Base-by-base conservation (phyloP, 371 early-diverging fungal species). In the Syncephalastrum racemosum region DNA sequence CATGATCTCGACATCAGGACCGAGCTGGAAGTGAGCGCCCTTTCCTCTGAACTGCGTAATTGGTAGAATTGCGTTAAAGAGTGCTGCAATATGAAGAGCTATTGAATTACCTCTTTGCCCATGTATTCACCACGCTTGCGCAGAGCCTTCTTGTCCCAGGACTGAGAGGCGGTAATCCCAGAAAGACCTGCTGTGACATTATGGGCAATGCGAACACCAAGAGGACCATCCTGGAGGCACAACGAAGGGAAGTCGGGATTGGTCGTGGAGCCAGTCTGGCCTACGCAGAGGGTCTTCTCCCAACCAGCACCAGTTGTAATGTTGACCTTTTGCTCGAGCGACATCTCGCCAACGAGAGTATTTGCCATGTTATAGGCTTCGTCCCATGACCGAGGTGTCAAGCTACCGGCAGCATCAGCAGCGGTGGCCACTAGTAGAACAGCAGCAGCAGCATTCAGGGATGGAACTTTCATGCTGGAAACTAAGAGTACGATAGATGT, bases 191-290 rank as follows among this genome's bases (percentile, higher is more conserved):
- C 77, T 18, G 79, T 71, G 16, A 66, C 60, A 31, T 62, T 57
- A 40, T 55, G 39, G 1, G 73, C 73, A 49, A 64, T 75, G 4
- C 80, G 77, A 23, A 83, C 51, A 41, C 85, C 87, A 4, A 75
- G 53, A n/a, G 83, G 84, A 4, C 75, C 64, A 66, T 84, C 82
- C 54, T 81, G 80, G 13, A 79, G 55, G 54, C 78, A 80, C 10
- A 77, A 18, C 54, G 79, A 79, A 19, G 78, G 77, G 59, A 84
- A 86, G 43, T 72, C 63, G 23, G 83, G 75, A 15, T 60, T 54
- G 6, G 64, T 49, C 2, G 71, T 58, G 1, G 66, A 6, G 2
- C 51, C 56, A 1, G 72, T 75, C 60, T 81, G 81, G 2, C 85
- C 87, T 1, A 81, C 79, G 51, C 81, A 80, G 1, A 59, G 64